These are phyloP conservation scores for Pyrus hybrid DNA, from an alignment of 331 rosid genomes.

Conservation along the genomic window DNA sequence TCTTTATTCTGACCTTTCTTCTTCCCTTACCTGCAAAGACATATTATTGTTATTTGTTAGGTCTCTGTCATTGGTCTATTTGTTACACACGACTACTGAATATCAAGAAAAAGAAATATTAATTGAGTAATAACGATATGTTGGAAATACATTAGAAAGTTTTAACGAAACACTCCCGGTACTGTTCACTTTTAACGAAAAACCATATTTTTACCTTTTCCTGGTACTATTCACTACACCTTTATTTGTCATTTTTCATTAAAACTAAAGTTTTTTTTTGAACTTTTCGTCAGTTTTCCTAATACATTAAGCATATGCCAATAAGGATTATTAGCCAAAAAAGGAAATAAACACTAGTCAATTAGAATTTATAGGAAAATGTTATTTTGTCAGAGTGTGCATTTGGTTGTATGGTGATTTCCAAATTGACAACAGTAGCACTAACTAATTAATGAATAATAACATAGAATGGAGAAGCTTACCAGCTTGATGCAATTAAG, in stretches of 20 bases:
- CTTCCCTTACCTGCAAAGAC: conserved; percentile 28
- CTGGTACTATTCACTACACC: no score
- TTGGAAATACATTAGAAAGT: background rate
- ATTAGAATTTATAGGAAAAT: no score
- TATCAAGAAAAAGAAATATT: background rate
- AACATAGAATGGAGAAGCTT: background rate
- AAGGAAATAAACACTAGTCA: no score
- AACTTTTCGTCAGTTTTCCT: no score
- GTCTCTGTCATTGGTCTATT: background rate
- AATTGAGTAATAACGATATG: background rate
- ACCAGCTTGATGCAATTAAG: conserved; percentile 27
- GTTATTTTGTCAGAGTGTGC: no score
- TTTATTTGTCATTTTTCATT: no score
- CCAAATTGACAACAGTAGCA: no score
- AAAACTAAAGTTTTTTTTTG: no score
- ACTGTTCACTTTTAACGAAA: no score
- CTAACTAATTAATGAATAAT: background rate
- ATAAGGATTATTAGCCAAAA: background rate
- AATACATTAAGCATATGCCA: background rate
- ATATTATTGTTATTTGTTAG: background rate
- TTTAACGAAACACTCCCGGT: no score
- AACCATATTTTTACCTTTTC: no score
- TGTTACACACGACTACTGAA: background rate
- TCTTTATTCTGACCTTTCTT: background rate
- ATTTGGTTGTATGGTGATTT: background rate